Base-by-base conservation (phyloP, 306 rosid genomes). In the Sesbania bispinosa region DNA sequence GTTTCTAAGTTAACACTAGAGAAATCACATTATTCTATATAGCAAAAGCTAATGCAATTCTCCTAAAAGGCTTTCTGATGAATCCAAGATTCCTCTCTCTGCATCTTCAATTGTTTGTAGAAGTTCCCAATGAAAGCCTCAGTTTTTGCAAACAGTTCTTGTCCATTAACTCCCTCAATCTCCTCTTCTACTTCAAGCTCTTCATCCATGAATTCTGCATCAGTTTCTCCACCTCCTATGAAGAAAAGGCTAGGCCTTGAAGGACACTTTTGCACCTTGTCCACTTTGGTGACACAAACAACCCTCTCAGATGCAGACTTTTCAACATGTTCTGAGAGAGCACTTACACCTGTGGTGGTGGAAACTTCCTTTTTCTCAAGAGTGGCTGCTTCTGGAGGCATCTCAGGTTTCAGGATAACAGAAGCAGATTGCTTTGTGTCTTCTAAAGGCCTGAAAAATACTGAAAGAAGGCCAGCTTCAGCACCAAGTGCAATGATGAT, bases 61-160 rank as follows among this genome's bases (percentile, higher is more conserved):
- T 16, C 63, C 52, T 60, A 76, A 43, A 76, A 82, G 71, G 83
- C 71, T 58, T 78, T 83, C 14, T 80, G 80, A 60, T 79, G 79
- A 69, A 81, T 89, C 93, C 86, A 82, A 48, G 88, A 87, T 21
- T 92, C 89, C 74, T 92, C 92, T 62, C 91, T 92, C 78, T 92
- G 96, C 96, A 81, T 87, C 88, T 86, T 83, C 82, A 87, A 64
- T 80, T 92, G 97, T 72, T 81, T 84, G 73, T 87, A 87, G 73
- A 92, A 92, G 74, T 87, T 85, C 54, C 96, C 81, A 55, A 92
- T 92, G 47, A 92, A 92, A 5, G 72, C 77, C 78, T 89, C 96
- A 65, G 94, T 92, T 83, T 89, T 83, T 38, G 86, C 58, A 41
- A 67, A 86, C 10, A 89, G 79, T 32, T 92, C 97, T 76, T 89